Evolutionary conservation across 1,139 yeast species (phyloP).

Genomic region (Hyphopichia wangnamkhiaoensis): DNA sequence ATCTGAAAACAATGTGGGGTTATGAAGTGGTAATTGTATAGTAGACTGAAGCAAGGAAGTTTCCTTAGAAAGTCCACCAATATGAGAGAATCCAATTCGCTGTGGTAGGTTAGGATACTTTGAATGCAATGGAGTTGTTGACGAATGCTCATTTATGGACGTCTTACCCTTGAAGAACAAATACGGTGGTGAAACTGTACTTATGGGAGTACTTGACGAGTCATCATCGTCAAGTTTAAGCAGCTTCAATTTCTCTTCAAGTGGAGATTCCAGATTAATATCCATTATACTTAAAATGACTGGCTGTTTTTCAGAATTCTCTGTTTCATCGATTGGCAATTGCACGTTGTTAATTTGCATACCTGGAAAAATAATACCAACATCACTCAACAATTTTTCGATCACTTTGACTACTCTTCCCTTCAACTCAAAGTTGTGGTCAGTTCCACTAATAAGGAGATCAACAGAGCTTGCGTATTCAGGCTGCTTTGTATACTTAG

Average conservation of each 20-base stretch:
- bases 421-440: conserved; percentile 7
- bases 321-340: conserved; percentile 8
- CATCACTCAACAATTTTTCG: conserved; percentile 44
- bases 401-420: conserved; percentile 16
- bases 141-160: conserved; percentile 15
- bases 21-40: conserved; percentile 77
- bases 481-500: conserved; percentile 51
- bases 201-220: conserved; percentile 8
- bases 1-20: conserved; percentile 72
- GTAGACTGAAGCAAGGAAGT: conserved; percentile 63
- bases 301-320: conserved; percentile 8
- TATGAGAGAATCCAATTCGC: conserved; percentile 45
- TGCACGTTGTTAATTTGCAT: conserved; percentile 20
- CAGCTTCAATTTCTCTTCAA: conserved; percentile 26
- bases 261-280: conserved; percentile 16
- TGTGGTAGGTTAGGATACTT: conserved; percentile 46
- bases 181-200: conserved; percentile 45
- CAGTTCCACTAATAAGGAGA: conserved; percentile 6
- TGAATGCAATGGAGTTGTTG: conserved; percentile 17
- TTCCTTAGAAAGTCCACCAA: conserved; percentile 80
- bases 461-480: conserved; percentile 38
- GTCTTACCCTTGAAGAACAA: conserved; percentile 45
- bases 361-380: conserved; percentile 62
- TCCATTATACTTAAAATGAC: conserved; percentile 21
- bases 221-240: conserved; percentile 21